Evolutionary conservation across 352 stramenopile species (phyloP).

Genomic region (Globisporangium paddicum): DNA sequence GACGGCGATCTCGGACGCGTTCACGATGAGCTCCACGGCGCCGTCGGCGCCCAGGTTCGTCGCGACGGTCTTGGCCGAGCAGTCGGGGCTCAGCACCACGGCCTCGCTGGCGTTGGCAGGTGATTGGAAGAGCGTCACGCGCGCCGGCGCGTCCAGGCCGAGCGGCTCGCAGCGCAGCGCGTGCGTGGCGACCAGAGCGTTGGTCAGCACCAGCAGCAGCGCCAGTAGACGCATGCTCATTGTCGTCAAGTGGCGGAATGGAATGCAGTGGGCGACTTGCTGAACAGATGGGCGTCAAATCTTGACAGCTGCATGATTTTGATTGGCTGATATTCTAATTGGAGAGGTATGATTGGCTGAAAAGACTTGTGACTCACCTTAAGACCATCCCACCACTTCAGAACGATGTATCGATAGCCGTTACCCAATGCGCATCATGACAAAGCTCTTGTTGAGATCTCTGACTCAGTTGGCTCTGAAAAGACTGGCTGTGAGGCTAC

Average conservation of each 20-base stretch:
- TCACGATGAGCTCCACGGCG: slow-evolving; percentile 3
- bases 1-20: slow-evolving; percentile 8
- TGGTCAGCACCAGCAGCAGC: not conserved
- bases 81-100: slow-evolving; percentile 20
- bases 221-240: not conserved
- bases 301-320: too few species aligned
- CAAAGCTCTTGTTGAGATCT: too few species aligned
- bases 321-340: too few species aligned
- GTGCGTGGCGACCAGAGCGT: not conserved
- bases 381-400: too few species aligned
- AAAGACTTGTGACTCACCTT: too few species aligned
- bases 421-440: too few species aligned
- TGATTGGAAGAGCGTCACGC: slow-evolving; percentile 20
- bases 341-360: not conserved
- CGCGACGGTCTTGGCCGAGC: not conserved
- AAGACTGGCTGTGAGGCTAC: slow-evolving; percentile 1
- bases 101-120: slow-evolving; percentile 15
- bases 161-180: slow-evolving; percentile 5
- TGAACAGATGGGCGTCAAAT: too few species aligned
- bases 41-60: slow-evolving; percentile 6
- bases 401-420: too few species aligned
- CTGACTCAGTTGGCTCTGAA: slow-evolving; percentile 1
- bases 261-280: too few species aligned
- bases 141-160: not conserved
- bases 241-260: not conserved